A percentile compares a stretch with the other conserved stretches of the same genome.
phyloP scores from a whole-genome alignment of 352 stramenopile species.

The Pythium rhizo-oryzae region DNA sequence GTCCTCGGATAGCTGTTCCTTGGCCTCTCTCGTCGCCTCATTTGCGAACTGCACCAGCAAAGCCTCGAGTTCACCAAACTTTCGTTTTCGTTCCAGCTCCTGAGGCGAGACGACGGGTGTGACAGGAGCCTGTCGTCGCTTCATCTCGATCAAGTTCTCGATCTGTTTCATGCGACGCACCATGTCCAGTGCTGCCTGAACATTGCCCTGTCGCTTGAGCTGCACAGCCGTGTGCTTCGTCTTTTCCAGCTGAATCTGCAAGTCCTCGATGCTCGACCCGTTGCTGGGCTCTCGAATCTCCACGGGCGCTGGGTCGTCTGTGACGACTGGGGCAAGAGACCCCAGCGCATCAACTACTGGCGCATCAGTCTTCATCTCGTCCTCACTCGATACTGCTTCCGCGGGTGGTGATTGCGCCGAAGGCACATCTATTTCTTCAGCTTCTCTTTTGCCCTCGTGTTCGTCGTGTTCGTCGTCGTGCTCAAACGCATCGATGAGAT shows the following conservation, averaged over 20 bases:
- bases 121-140: conserved; percentile 30
- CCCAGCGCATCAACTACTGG: not conserved
- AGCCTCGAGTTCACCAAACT: conserved; percentile 66
- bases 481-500: conserved; percentile 75
- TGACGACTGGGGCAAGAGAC: not conserved
- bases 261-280: conserved; percentile 31
- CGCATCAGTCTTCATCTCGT: not conserved
- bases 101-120: conserved; percentile 3
- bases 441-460: not conserved
- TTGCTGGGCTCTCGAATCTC: not conserved
- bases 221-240: conserved; percentile 45
- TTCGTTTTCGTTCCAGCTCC: conserved; percentile 25
- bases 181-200: conserved; percentile 58
- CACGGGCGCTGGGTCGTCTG: not conserved
- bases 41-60: conserved; percentile 73
- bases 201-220: conserved; percentile 60
- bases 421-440: not conserved
- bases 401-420: not conserved
- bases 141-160: conserved; percentile 58
- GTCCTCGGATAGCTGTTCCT: conserved; percentile 51
- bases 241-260: conserved; percentile 47
- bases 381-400: not conserved
- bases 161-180: conserved; percentile 79
- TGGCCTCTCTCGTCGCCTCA: conserved; percentile 45
- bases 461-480: conserved; percentile 40